These are phyloP conservation scores for Podospora didyma DNA, from an alignment of 495 filamentous ascomycete species.

Conservation along the genomic window DNA sequence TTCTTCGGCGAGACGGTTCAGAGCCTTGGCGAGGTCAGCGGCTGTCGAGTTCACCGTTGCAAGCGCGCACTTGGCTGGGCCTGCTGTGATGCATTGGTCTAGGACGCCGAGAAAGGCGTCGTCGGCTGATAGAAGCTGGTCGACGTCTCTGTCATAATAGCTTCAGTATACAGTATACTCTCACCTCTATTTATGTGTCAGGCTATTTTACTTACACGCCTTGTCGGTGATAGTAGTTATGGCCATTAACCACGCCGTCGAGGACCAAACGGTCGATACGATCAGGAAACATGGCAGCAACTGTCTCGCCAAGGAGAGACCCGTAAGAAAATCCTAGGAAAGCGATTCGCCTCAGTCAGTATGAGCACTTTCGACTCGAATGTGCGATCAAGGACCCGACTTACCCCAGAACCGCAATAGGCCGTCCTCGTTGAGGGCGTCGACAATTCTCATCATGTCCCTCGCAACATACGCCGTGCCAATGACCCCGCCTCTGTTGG, in stretches of 20 bases:
- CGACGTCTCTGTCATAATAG: too few species aligned
- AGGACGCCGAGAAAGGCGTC: constrained; percentile 29
- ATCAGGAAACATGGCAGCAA: constrained; percentile 44
- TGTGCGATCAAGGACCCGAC: not conserved
- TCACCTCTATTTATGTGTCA: too few species aligned
- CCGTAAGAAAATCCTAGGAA: constrained; percentile 38
- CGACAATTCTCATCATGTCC: constrained; percentile 41
- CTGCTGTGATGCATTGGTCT: constrained; percentile 17
- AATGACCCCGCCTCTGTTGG: constrained; percentile 24
- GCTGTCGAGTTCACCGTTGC: constrained; percentile 27
- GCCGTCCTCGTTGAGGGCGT: constrained; percentile 40
- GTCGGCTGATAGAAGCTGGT: too few species aligned
- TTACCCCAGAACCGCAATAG: constrained; percentile 45
- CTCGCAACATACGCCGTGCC: constrained; percentile 38
- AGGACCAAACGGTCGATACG: constrained; percentile 39
- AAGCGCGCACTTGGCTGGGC: not conserved
- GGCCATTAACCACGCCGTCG: constrained; percentile 39
- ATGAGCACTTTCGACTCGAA: too few species aligned
- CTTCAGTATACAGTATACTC: too few species aligned
- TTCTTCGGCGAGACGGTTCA: constrained; percentile 25
- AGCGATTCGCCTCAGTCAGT: constrained; percentile 7
- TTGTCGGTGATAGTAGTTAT: constrained; percentile 36
- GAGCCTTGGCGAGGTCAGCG: constrained; percentile 26
- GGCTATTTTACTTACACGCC: constrained; percentile 6
- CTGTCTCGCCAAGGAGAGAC: constrained; percentile 37